Evolutionary conservation across 768 basidiomycete genomes (phyloP), one percentile per base, ranked within the genome.

Genomic region (Termitomyces titanicus): DNA sequence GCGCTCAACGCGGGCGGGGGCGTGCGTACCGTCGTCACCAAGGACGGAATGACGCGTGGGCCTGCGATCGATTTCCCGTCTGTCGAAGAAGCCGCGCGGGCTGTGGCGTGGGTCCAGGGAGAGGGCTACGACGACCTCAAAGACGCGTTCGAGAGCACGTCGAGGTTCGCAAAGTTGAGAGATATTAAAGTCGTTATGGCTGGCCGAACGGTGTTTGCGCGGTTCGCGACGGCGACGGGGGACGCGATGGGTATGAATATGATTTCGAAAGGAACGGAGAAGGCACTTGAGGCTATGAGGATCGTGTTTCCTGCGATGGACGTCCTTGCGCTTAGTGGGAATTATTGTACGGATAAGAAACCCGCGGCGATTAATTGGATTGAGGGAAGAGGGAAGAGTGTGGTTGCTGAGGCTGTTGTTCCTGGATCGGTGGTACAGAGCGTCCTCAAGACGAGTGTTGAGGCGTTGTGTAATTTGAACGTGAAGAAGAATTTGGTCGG

Each of bases 241-340:
- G 96, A 98, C 65, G 96, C 97, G 39, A 99, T 98, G 96, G 97
- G 97, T 17, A 99, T 99, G 97, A 99, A 99, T 78, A 99, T 98
- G 97, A 97, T 98, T 66, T 92, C 89, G 9, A 99, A 99, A 74
- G 97, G 95, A 3, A 94, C 94, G 10, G 97, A 98, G 76, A 91
- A 90, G 72, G 94, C 94, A 20, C 80, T 99, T 12, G 93, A 89
- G 64, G 81, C 78, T 20, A 79, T 93, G 81, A 78, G 81, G 62
- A 76, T 78, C 47, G 71, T 85, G 64, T 99, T 93, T 77, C 96
- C 96, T 3, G 86, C 88, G 57, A 98, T 98, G 95, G 71, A 84
- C 53, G 85, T 94, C 39, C 80, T 97, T 33, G 91, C 96, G 9
- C 81, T 99, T 15, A 92, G 89, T 5, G 97, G 96, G 43, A 99